These are phyloP conservation scores for Beta vulgaris DNA, from an alignment of 148 eudicot genomes.

Conservation along the genomic window DNA sequence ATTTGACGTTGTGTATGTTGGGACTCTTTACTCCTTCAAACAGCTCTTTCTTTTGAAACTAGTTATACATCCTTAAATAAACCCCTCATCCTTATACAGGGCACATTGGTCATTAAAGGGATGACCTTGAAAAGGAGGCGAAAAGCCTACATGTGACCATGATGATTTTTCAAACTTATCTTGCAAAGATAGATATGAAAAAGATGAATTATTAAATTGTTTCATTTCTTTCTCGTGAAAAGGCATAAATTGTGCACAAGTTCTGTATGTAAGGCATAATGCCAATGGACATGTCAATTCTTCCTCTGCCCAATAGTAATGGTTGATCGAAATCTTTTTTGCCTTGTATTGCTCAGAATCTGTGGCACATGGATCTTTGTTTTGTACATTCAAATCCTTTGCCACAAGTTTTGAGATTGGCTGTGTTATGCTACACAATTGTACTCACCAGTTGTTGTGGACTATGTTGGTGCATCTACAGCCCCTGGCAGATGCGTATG, in stretches of 20 bases:
- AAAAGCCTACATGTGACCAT: background rate
- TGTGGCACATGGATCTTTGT: background rate
- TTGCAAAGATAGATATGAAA: background rate
- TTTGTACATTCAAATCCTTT: background rate
- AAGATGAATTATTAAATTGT: background rate
- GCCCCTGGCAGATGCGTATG: conserved; percentile 97
- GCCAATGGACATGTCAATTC: background rate
- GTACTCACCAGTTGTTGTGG: background rate
- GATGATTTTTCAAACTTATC: background rate
- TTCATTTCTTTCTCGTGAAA: background rate
- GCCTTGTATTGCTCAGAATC: background rate
- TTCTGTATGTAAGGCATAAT: background rate
- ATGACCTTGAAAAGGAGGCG: background rate
- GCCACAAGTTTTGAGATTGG: background rate
- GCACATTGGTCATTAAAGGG: background rate
- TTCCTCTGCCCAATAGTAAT: background rate
- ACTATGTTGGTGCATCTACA: conserved; percentile 39
- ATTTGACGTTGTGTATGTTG: background rate
- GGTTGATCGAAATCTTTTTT: background rate
- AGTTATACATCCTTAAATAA: background rate
- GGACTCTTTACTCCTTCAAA: background rate
- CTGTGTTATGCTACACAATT: background rate
- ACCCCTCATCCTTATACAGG: background rate
- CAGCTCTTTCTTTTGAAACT: background rate
- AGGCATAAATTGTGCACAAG: background rate